A percentile compares a stretch with the other conserved stretches of the same genome.
Conservation (phyloP, 495 filamentous ascomycete genomes). For the Acidiella bohemica region DNA sequence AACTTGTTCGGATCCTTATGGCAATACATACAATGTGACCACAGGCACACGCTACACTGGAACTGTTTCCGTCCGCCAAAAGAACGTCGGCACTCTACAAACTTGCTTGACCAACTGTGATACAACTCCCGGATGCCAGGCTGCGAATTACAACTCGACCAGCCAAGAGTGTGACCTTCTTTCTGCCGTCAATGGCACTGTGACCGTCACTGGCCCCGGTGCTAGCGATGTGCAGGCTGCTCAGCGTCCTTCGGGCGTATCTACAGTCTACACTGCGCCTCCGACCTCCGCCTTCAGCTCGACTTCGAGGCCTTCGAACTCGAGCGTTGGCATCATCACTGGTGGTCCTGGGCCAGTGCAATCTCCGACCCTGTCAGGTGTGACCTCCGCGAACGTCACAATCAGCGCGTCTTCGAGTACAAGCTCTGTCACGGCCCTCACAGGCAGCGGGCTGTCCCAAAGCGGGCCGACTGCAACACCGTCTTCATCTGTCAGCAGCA, state of each 20-base stretch:
- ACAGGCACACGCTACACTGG: conserved; percentile 1
- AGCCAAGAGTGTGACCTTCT: conserved; percentile 7
- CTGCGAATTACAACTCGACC: conserved; percentile 11
- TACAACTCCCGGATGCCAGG: conserved; percentile 2
- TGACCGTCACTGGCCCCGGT: conserved; percentile 2
- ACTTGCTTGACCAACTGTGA: conserved; percentile 9
- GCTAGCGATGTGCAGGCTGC: conserved; percentile 4
- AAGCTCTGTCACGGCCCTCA: background rate
- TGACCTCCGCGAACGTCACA: background rate
- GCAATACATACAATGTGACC: conserved; percentile 14
- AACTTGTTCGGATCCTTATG: conserved; percentile 9
- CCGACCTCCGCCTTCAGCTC: conserved; percentile 2
- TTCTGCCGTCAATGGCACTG: background rate
- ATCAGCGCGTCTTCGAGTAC: background rate
- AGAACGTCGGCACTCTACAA: conserved; percentile 1
- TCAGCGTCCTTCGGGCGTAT: conserved; percentile 4
- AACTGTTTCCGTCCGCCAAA: conserved; percentile 1
- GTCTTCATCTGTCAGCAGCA: background rate
- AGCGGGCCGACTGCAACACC: background rate
- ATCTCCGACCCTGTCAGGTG: background rate
- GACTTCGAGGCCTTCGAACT: background rate
- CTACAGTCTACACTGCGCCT: conserved; percentile 6
- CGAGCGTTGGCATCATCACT: background rate
- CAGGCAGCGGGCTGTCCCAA: background rate
- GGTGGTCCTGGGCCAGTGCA: conserved; percentile 4